phyloP scores from a whole-genome alignment of 306 rosid genomes.

The Pyrus betulifolia region DNA sequence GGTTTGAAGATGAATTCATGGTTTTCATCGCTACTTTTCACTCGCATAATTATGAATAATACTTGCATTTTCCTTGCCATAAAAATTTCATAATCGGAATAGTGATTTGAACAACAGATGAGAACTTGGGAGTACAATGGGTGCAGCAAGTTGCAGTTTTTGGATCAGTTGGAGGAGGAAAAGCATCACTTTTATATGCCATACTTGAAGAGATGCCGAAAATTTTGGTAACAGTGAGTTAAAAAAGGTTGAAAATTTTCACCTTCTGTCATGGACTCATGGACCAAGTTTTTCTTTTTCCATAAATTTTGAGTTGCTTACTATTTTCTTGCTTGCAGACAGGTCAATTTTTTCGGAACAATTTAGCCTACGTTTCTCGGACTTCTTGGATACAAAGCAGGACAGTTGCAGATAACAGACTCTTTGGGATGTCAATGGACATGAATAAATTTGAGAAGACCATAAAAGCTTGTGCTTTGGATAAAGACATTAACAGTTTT shows the following conservation, averaged over 20 bases:
- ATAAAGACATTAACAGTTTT: slow-evolving; percentile 50
- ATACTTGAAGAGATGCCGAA: slow-evolving; percentile 65
- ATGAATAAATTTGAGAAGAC: slow-evolving; percentile 41
- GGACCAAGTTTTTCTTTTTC: slow-evolving; percentile 7
- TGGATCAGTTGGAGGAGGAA: slow-evolving; percentile 80
- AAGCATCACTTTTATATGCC: slow-evolving; percentile 66
- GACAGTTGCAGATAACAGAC: slow-evolving; percentile 62
- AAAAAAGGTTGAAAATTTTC: neutral
- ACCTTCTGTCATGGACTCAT: too few relatives aligned
- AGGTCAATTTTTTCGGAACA: slow-evolving; percentile 49
- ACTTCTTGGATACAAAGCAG: slow-evolving; percentile 80
- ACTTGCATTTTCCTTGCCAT: too few relatives aligned
- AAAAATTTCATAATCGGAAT: too few relatives aligned
- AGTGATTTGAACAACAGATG: too few relatives aligned
- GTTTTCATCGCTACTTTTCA: too few relatives aligned
- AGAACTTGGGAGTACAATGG: too few relatives aligned
- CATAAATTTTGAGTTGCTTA: neutral
- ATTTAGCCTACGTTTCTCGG: slow-evolving; percentile 67
- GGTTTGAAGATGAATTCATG: too few relatives aligned
- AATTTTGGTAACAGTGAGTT: slow-evolving; percentile 58
- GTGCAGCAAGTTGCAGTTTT: slow-evolving; percentile 51
- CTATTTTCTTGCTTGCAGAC: neutral
- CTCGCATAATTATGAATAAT: too few relatives aligned
- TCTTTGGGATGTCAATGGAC: slow-evolving; percentile 64
- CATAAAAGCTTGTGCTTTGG: slow-evolving; percentile 60